Percentiles rank a stretch among this genome's conserved stretches.
Conservation (phyloP, 768 basidiomycete genomes). For the Gymnopilus dilepis region DNA sequence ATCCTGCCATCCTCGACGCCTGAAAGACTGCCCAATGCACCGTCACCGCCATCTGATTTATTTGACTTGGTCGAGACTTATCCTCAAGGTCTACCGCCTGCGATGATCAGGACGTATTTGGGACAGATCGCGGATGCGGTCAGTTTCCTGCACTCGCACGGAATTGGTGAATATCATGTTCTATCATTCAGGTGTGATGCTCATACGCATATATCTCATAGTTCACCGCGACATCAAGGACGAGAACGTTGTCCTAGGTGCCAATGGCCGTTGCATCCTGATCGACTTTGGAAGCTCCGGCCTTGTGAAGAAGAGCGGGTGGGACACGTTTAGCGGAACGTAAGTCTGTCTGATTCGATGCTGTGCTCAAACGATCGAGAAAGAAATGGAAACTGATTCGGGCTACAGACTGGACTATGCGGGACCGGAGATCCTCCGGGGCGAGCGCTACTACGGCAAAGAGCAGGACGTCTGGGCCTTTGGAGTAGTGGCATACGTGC, state of each 20-base stretch:
- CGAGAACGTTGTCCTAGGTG: conserved; percentile 90
- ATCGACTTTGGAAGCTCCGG: conserved; percentile 98
- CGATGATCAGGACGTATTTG: conserved; percentile 79
- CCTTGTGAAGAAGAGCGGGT: conserved; percentile 79
- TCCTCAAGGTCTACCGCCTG: conserved; percentile 82
- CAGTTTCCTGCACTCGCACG: conserved; percentile 86
- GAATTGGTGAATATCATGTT: conserved; percentile 69
- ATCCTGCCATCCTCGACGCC: conserved; percentile 82
- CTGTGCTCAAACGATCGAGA: conserved; percentile 6
- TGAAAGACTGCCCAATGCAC: conserved; percentile 55
- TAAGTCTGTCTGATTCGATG: conserved; percentile 52
- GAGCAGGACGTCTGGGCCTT: conserved; percentile 99
- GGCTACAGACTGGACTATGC: conserved; percentile 84
- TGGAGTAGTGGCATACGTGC: conserved; percentile 95
- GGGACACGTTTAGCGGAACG: conserved; percentile 95
- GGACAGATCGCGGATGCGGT: conserved; percentile 94
- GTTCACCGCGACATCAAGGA: conserved; percentile 99
- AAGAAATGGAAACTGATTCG: conserved; percentile 4
- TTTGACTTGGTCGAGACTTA: conserved; percentile 94
- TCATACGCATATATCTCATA: conserved; percentile 32
- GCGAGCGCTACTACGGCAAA: conserved; percentile 93
- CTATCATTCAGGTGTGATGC: not conserved
- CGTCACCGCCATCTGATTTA: conserved; percentile 75
- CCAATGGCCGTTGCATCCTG: conserved; percentile 82
- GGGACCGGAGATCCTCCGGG: conserved; percentile 93